phyloP scores from a whole-genome alignment of 352 stramenopile genomes.

The Globisporangium camurandrum region DNA sequence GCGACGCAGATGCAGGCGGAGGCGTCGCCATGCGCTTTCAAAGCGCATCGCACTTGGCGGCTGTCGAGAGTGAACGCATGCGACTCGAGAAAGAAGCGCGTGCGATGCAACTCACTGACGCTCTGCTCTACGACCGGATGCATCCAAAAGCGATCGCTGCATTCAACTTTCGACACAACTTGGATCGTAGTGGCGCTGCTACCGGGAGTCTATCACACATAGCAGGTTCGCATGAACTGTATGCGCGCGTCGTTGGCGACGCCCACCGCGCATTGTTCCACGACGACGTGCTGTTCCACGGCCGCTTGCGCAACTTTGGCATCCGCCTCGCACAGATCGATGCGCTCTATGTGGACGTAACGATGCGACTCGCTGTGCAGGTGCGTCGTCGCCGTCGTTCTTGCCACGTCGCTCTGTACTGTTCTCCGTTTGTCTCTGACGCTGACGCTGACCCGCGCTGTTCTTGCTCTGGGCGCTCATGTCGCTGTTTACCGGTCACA shows the following conservation, averaged over 20 bases:
- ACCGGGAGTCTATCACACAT: too few relatives aligned
- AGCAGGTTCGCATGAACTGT: constrained; percentile 35
- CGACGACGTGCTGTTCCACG: constrained; percentile 61
- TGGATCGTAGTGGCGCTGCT: constrained; percentile 30
- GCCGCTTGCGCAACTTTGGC: constrained; percentile 56
- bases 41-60: constrained; percentile 26
- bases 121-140: constrained; percentile 47
- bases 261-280: constrained; percentile 47
- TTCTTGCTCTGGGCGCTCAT: too few relatives aligned
- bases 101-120: constrained; percentile 38
- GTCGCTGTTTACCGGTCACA: not conserved
- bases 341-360: constrained; percentile 27
- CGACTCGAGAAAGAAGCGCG: constrained; percentile 65
- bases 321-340: constrained; percentile 56
- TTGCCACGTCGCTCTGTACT: not conserved
- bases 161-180: constrained; percentile 60
- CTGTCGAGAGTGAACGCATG: constrained; percentile 52
- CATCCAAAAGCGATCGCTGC: constrained; percentile 60
- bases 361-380: constrained; percentile 40
- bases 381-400: constrained; percentile 16
- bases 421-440: not conserved
- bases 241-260: constrained; percentile 40
- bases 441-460: not conserved
- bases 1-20: constrained; percentile 33
- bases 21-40: constrained; percentile 28